Evolutionary conservation across 176 grass and related monocot genomes (phyloP), one percentile per base, ranked within the genome.

Genomic region (Elymus sibiricus): DNA sequence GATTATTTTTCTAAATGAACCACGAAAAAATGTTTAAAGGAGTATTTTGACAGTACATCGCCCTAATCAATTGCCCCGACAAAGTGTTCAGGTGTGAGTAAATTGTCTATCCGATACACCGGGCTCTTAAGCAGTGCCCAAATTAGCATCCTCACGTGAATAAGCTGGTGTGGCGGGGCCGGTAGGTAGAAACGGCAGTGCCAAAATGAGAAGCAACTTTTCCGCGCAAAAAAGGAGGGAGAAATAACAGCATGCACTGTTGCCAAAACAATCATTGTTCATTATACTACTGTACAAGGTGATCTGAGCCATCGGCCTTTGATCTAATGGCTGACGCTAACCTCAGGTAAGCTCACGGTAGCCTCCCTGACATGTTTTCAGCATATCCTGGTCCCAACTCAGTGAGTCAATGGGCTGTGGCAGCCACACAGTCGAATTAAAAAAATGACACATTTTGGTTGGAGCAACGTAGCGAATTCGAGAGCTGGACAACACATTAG

Each of bases 401-500:
- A 19, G 49, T 19, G 49, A 1, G 6, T 19, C 49, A 53, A n/a
- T 47, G 71, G 42, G 7, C 26, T 24, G 61, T 27, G 35, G 46
- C 47, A 22, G 63, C 69, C 78, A 15, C 61, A 7, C 21, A 70
- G 55, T 63, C 47, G 31, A 15, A 72, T 26, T 26, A 44, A 60
- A 0, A n/a, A 16, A n/a, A 56, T 15, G 12, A 2, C 28, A 63
- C 34, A 17, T 55, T 56, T 31, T 25, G 6, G 42, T 55, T 12
- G 5, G 58, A 61, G 84, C 75, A 37, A 66, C 66, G 60, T 21
- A 8, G 47, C 9, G 53, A 5, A 8, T 70, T 80, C 32, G 17
- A 11, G 72, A 4, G 72, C 67, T 46, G 76, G 89, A 91, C 85
- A 91, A 91, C 89, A 91, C 89, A 91, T 87, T 70, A 13, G 4